Evolutionary conservation across 495 filamentous ascomycete genomes (phyloP).

Genomic region (Cryomyces minteri): DNA sequence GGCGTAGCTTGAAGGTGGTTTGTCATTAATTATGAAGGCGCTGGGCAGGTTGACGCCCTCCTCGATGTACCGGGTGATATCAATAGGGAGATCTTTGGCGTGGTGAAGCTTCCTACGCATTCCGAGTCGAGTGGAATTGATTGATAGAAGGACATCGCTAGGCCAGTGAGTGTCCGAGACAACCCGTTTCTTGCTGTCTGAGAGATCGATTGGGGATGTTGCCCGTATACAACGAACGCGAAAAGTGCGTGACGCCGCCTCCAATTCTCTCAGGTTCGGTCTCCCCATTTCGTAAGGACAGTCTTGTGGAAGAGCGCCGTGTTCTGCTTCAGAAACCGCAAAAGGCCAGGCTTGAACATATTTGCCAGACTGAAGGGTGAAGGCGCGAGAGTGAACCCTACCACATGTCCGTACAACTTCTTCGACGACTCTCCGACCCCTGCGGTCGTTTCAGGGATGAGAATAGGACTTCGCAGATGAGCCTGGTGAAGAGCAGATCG

Average conservation of each 20-base stretch:
- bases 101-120: slow-evolving; percentile 45
- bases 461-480: slow-evolving; percentile 17
- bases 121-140: slow-evolving; percentile 43
- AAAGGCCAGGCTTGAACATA: slow-evolving; percentile 10
- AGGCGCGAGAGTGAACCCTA: slow-evolving; percentile 10
- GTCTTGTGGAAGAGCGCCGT: slow-evolving; percentile 4
- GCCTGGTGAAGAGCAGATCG: slow-evolving; percentile 19
- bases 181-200: slow-evolving; percentile 35
- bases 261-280: background rate
- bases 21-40: slow-evolving; percentile 29
- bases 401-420: slow-evolving; percentile 18
- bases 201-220: slow-evolving; percentile 1
- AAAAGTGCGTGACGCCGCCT: slow-evolving; percentile 7
- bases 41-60: slow-evolving; percentile 38
- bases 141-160: slow-evolving; percentile 41
- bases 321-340: background rate
- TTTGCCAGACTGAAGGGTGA: background rate
- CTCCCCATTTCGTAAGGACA: background rate
- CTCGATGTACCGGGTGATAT: slow-evolving; percentile 38
- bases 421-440: background rate
- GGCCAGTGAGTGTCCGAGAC: slow-evolving; percentile 53
- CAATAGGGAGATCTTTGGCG: slow-evolving; percentile 56
- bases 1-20: slow-evolving; percentile 26
- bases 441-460: slow-evolving; percentile 2
- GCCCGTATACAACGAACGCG: slow-evolving; percentile 12